A percentile compares a stretch with the other conserved stretches of the same genome.
Evolutionary conservation across 441 rosid genomes (phyloP).

Genomic region (Pelargonium fulgidum): DNA sequence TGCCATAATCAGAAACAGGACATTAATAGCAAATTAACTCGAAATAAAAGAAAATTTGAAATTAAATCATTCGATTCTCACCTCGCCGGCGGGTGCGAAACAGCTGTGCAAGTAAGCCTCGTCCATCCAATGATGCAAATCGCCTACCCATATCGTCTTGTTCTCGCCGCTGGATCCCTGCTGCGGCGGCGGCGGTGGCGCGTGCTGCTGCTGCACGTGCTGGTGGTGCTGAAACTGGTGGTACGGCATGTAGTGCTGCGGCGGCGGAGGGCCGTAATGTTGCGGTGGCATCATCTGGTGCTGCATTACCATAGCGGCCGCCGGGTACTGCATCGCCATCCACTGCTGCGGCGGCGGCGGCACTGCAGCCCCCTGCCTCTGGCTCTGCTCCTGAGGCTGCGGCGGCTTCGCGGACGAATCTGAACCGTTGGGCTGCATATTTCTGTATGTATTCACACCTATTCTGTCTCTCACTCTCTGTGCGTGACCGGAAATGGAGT

Average conservation of each 20-base stretch:
- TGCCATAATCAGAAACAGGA: not conserved
- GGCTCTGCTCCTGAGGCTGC: constrained; percentile 20
- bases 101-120: constrained; percentile 69
- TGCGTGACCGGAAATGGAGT: too few relatives aligned
- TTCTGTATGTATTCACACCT: constrained; percentile 15
- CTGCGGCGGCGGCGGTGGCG: constrained; percentile 28
- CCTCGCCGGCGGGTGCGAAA: constrained; percentile 77
- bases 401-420: constrained; percentile 36
- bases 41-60: not conserved
- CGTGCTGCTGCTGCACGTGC: constrained; percentile 33
- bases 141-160: constrained; percentile 83
- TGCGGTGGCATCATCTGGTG: constrained; percentile 65
- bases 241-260: constrained; percentile 50
- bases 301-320: constrained; percentile 73
- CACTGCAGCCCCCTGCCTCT: constrained; percentile 22
- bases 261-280: constrained; percentile 38
- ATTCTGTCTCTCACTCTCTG: too few relatives aligned
- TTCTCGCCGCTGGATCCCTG: constrained; percentile 58
- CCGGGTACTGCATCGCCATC: constrained; percentile 68
- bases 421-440: constrained; percentile 52
- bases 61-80: constrained; percentile 15
- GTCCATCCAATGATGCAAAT: constrained; percentile 95
- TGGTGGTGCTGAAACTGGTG: constrained; percentile 41
- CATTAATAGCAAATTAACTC: not conserved
- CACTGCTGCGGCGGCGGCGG: constrained; percentile 37